These are phyloP conservation scores for Leccinum angustisporum DNA, from an alignment of 1,284 basidiomycete species.

Conservation along the genomic window DNA sequence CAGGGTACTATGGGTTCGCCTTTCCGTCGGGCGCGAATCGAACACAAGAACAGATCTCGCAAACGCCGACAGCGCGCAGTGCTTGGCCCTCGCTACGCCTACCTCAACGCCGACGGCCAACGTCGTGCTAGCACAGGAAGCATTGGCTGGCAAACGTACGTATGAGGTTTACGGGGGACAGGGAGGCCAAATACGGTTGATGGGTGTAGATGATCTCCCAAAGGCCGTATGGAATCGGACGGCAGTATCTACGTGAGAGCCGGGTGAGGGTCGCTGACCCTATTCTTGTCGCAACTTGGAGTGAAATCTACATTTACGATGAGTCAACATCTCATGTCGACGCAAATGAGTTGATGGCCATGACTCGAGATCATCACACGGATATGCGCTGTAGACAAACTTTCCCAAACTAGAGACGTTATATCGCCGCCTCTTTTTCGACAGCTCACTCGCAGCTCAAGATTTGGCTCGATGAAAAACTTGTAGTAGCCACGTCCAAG, in stretches of 20 bases:
- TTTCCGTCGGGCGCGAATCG: constrained; percentile 29
- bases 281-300: neutral
- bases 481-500: neutral
- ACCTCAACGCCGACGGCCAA: constrained; percentile 29
- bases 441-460: neutral
- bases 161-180: constrained; percentile 20
- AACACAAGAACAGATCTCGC: constrained; percentile 28
- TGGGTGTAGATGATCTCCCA: constrained; percentile 20
- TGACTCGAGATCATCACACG: neutral
- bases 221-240: constrained; percentile 30
- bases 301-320: neutral
- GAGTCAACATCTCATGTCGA: neutral
- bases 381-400: neutral
- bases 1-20: constrained; percentile 33
- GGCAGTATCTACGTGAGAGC: constrained; percentile 8
- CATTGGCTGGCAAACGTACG: neutral
- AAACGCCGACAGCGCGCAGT: constrained; percentile 28
- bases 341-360: neutral
- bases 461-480: neutral
- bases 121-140: constrained; percentile 12
- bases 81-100: constrained; percentile 25
- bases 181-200: constrained; percentile 10
- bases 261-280: neutral
- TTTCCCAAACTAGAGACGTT: neutral
- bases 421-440: neutral